Evolutionary conservation across 768 basidiomycete genomes (phyloP), one percentile per base, ranked within the genome.

Genomic region (Pleurotus citrinopileatus): DNA sequence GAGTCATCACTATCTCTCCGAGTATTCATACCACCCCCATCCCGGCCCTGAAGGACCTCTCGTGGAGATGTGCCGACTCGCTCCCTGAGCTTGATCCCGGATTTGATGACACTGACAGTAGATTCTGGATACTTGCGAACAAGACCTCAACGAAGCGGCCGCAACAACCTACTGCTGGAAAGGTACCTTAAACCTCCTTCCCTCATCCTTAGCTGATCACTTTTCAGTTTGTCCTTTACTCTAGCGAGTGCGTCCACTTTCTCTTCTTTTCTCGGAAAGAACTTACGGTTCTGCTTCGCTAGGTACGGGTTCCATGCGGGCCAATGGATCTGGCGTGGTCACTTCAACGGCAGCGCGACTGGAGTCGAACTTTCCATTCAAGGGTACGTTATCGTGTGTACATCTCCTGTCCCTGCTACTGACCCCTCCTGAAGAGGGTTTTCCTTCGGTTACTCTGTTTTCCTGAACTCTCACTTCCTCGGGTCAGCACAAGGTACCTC

Each of bases 11-110:
- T 6, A 64, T 73, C 34, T 66, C 86, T 6, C 58, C 57, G 54
- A 52, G 61, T 27, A 62, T 70, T 1, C 42, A 54, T 7, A 26
- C 55, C 6, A 65, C 76, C 20, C 57, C 53, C 2, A 60, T 70
- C 8, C 82, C 82, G 10, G 65, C 57, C 37, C 62, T 88, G 52
- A 63, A 61, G 3, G 55, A 65, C 3, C 55, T 71, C 10, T 63
- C 70, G 15, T 89, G 87, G 87, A 78, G 67, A 53, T 87, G 80
- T 63, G 71, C 73, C 22, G 75, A 86, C 59, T 81, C 81, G 54
- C 64, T 89, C 32, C 87, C 87, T 0, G 87, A 89, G 69, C 68
- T 84, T 7, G 61, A 64, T 25, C 34, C 59, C 0, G 63, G 56
- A n/a, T 89, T 78, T 61, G 76, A 81, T 50, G 87, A 89, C 61